Percentiles rank a stretch among this genome's conserved stretches.
Evolutionary conservation across 768 basidiomycete species (phyloP).

Genomic region (Lepiota brunneoincarnata): DNA sequence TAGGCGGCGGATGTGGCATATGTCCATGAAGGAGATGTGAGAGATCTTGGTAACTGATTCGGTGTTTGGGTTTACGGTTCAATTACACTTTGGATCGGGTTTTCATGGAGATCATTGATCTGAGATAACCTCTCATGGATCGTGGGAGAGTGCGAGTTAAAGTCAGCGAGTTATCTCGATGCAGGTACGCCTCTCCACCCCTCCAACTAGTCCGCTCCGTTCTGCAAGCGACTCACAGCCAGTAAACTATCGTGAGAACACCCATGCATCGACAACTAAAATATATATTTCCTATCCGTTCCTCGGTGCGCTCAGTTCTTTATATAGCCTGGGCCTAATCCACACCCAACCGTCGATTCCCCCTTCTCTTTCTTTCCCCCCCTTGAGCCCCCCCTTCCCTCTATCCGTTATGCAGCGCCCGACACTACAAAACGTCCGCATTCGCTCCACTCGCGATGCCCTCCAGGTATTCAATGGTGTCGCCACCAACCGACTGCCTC

Average conservation of each 20-base stretch:
- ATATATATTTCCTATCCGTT: conserved; percentile 35
- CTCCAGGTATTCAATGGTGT: conserved; percentile 80
- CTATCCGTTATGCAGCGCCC: conserved; percentile 61
- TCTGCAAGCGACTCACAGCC: conserved; percentile 34
- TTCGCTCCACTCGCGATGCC: conserved; percentile 79
- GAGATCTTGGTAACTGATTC: conserved; percentile 17
- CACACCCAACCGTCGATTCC: conserved; percentile 18
- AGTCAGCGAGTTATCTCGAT: conserved; percentile 35
- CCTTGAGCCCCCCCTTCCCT: conserved; percentile 13
- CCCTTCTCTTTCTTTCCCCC: conserved; percentile 15
- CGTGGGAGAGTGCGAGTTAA: conserved; percentile 25
- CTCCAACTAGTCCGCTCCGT: conserved; percentile 36
- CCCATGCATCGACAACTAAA: conserved; percentile 52
- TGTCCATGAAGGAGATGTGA: conserved; percentile 5
- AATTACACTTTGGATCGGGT: conserved; percentile 27
- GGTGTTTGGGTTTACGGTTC: conserved; percentile 30
- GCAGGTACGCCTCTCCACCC: conserved; percentile 35
- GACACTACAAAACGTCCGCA: conserved; percentile 71
- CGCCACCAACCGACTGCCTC: conserved; percentile 60
- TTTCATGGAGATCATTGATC: conserved; percentile 34
- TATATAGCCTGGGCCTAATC: conserved; percentile 12
- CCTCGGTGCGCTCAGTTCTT: conserved; percentile 27
- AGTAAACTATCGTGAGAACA: conserved; percentile 33
- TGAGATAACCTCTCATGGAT: conserved; percentile 35
- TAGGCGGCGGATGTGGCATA: background rate